These are phyloP conservation scores for Fusarium euwallaceae DNA, from an alignment of 2,329 filamentous ascomycete genomes.

Conservation along the genomic window DNA sequence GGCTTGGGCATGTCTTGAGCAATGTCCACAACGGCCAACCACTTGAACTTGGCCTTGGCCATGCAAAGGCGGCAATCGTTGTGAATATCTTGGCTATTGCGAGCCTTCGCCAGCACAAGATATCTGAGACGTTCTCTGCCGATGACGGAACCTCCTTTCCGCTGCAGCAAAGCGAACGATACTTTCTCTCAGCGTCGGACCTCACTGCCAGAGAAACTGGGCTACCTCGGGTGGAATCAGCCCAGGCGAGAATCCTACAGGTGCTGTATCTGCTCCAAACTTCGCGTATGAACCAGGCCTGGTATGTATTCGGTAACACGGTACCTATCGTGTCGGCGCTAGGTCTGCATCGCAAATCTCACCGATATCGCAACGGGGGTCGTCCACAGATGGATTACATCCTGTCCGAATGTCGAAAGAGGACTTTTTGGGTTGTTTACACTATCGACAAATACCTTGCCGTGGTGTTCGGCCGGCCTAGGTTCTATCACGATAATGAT, in stretches of 20 bases:
- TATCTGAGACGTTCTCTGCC: slow-evolving; percentile 11
- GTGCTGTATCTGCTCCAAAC: slow-evolving; percentile 42
- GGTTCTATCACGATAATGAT: slow-evolving; percentile 72
- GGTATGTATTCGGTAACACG: slow-evolving; percentile 43
- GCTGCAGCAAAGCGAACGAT: slow-evolving; percentile 41
- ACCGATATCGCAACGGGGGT: slow-evolving; percentile 7
- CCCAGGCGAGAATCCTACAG: slow-evolving; percentile 37
- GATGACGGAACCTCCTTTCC: slow-evolving; percentile 5
- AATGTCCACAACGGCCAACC: slow-evolving; percentile 54
- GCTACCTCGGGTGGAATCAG: slow-evolving; percentile 43
- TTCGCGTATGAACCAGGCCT: slow-evolving; percentile 42
- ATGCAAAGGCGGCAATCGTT: slow-evolving; percentile 61
- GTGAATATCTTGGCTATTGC: slow-evolving; percentile 63
- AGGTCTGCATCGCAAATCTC: slow-evolving; percentile 35
- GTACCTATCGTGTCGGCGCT: slow-evolving; percentile 39
- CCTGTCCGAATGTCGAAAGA: slow-evolving; percentile 63
- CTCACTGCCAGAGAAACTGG: slow-evolving; percentile 45
- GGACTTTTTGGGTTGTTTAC: slow-evolving; percentile 72
- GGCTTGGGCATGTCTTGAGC: slow-evolving; percentile 57
- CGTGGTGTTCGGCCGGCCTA: slow-evolving; percentile 71
- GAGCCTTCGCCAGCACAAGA: slow-evolving; percentile 59
- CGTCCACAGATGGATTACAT: slow-evolving; percentile 53
- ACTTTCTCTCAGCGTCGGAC: slow-evolving; percentile 39
- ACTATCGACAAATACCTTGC: slow-evolving; percentile 72
- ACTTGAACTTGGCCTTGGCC: slow-evolving; percentile 55